Evolutionary conservation across 73 alveolate genomes (phyloP).

Genomic region (Urostyla sp.): DNA sequence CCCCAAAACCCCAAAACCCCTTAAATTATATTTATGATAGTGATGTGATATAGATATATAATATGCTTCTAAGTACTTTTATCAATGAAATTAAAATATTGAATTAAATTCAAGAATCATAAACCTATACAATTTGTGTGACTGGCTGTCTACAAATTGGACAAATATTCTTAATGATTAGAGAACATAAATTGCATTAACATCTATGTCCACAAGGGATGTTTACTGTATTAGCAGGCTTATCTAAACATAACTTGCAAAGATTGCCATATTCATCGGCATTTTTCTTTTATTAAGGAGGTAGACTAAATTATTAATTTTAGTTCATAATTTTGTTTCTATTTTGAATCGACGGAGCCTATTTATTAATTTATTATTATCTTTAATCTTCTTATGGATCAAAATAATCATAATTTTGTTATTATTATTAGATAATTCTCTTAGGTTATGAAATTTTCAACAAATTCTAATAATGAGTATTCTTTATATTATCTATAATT

Average conservation of each 20-base stretch:
- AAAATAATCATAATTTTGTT: background rate
- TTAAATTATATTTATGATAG: background rate
- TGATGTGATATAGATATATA: too few relatives aligned
- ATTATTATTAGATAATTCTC: background rate
- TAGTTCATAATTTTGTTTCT: background rate
- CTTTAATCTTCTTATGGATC: background rate
- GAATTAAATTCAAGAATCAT: slow-evolving; percentile 23
- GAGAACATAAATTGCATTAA: slow-evolving; percentile 48
- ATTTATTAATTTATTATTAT: background rate
- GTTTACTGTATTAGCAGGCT: slow-evolving; percentile 62
- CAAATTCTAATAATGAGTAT: background rate
- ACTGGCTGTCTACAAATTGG: slow-evolving; percentile 14
- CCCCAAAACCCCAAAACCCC: slow-evolving; percentile 41
- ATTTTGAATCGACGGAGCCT: background rate
- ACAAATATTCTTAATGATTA: slow-evolving; percentile 11
- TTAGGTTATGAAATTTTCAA: background rate
- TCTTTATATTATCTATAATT: background rate
- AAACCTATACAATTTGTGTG: slow-evolving; percentile 10
- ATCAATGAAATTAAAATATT: background rate
- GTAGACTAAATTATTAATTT: too few relatives aligned
- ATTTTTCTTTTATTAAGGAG: background rate
- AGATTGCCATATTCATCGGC: too few relatives aligned
- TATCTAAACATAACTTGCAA: slow-evolving; percentile 62
- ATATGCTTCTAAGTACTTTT: background rate
- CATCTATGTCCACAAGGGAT: slow-evolving; percentile 81